Evolutionary conservation across 2,329 filamentous ascomycete genomes (phyloP).

Genomic region (Stromatinia cepivora): DNA sequence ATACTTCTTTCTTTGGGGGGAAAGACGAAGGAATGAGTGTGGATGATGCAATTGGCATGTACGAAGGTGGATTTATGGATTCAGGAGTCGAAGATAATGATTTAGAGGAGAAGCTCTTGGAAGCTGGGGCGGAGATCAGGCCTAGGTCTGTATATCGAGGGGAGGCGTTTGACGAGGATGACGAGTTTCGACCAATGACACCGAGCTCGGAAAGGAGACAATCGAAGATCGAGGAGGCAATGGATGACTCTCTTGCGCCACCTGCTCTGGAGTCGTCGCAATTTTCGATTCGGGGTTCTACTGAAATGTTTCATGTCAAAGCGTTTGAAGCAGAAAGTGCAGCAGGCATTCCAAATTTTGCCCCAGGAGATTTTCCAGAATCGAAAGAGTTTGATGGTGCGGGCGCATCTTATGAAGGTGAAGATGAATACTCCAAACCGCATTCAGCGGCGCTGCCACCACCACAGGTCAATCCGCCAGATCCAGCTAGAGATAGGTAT

Average conservation of each 20-base stretch:
- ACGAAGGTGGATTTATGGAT: conserved; percentile 62
- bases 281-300: conserved; percentile 43
- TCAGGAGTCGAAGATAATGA: conserved; percentile 47
- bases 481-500: conserved; percentile 68
- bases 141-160: neutral
- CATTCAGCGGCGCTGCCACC: conserved; percentile 25
- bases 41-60: conserved; percentile 70
- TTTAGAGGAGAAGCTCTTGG: conserved; percentile 20
- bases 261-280: conserved; percentile 16
- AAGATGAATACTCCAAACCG: conserved; percentile 26
- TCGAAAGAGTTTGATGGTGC: conserved; percentile 21
- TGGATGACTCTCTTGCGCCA: conserved; percentile 31
- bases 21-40: conserved; percentile 60
- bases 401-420: conserved; percentile 23
- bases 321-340: conserved; percentile 45
- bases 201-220: conserved; percentile 31
- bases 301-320: conserved; percentile 44
- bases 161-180: conserved; percentile 14
- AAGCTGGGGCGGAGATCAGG: conserved; percentile 10
- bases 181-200: conserved; percentile 28
- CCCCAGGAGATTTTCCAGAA: neutral
- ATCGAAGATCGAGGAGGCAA: conserved; percentile 33
- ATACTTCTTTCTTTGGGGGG: conserved; percentile 56
- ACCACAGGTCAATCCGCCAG: conserved; percentile 25
- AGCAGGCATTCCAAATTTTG: conserved; percentile 37